Conservation (phyloP, 768 basidiomycete genomes). For the Pisolithus orientalis region DNA sequence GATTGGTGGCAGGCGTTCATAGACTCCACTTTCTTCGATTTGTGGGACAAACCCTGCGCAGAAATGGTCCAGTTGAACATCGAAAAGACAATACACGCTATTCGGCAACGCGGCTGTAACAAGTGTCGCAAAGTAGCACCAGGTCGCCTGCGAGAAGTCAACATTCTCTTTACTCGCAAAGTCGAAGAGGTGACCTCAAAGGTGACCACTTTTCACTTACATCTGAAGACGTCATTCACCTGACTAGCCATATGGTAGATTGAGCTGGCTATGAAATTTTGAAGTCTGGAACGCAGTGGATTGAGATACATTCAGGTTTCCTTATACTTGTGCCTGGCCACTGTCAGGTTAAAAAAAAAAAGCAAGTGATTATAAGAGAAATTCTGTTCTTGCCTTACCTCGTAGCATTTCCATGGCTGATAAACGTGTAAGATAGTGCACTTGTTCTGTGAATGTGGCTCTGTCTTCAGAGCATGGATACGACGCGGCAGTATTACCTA, state of each 20-base stretch:
- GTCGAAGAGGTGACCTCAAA: conserved; percentile 6
- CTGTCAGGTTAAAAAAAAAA: no score
- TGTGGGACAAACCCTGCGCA: conserved; percentile 14
- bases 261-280: conserved; percentile 6
- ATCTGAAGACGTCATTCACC: background rate
- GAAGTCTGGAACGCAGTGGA: no score
- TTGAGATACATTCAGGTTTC: no score
- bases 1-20: conserved; percentile 19
- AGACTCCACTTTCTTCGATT: conserved; percentile 2
- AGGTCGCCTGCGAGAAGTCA: conserved; percentile 10
- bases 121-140: background rate
- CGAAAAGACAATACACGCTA: background rate
- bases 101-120: background rate
- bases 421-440: no score
- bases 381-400: background rate
- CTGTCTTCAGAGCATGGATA: no score
- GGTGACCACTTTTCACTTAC: background rate
- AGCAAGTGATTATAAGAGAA: no score
- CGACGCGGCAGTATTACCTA: no score
- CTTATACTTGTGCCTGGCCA: background rate
- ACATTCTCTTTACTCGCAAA: conserved; percentile 4
- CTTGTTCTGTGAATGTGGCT: no score
- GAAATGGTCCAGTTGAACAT: background rate
- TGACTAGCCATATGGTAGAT: conserved; percentile 1
- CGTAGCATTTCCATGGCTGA: no score